Evolutionary conservation across 1,284 basidiomycete genomes (phyloP).

Genomic region (Dichomitus squalens): DNA sequence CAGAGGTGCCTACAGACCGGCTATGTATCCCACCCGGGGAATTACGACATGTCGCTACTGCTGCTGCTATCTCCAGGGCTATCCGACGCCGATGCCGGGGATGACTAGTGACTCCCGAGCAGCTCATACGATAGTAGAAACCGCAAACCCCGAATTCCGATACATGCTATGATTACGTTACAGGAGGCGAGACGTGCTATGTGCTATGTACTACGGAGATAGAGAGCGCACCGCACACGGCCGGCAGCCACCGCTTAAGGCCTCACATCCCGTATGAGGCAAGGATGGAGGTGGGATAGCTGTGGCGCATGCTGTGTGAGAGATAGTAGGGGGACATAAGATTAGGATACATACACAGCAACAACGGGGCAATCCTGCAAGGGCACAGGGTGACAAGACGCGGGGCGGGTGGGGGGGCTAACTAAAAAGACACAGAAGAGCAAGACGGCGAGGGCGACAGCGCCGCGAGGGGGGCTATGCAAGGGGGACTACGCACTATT

Average conservation of each 20-base stretch:
- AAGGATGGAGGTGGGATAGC: not conserved
- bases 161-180: not conserved
- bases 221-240: too few species aligned
- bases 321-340: not conserved
- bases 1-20: too few species aligned
- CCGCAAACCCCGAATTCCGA: not conserved
- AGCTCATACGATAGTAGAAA: too few species aligned
- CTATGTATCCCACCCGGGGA: too few species aligned
- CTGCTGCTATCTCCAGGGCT: too few species aligned
- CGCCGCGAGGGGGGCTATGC: too few species aligned
- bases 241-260: too few species aligned
- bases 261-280: not conserved
- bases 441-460: not conserved
- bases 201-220: too few species aligned
- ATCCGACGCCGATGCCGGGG: too few species aligned
- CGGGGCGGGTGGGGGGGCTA: not conserved
- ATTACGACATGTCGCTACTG: too few species aligned
- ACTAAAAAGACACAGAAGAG: not conserved
- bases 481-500: not conserved
- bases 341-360: not conserved
- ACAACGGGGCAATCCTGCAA: not conserved
- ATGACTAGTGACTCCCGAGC: too few species aligned
- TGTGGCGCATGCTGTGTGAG: not conserved
- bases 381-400: not conserved
- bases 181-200: not conserved